These are phyloP conservation scores for Dothidotthia symphoricarpi DNA, from an alignment of 2,329 filamentous ascomycete species.

Conservation along the genomic window DNA sequence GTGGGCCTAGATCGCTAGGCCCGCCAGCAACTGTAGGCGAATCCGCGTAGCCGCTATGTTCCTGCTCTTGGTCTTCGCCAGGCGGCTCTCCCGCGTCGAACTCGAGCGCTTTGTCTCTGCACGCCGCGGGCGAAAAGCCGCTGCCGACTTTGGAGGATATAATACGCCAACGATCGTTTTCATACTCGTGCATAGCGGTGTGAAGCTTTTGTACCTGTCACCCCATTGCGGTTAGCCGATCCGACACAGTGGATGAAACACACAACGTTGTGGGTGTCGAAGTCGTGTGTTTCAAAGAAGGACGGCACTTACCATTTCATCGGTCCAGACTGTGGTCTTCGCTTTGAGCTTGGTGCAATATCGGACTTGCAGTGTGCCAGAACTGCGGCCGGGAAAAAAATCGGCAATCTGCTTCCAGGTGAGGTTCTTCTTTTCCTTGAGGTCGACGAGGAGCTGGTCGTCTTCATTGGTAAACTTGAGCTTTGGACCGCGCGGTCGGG, in stretches of 20 bases:
- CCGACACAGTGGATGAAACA: constrained; percentile 27
- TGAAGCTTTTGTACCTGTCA: constrained; percentile 72
- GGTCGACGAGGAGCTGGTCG: constrained; percentile 79
- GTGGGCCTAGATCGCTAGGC: constrained; percentile 32
- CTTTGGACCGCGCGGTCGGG: constrained; percentile 80
- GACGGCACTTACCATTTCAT: constrained; percentile 72
- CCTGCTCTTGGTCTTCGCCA: constrained; percentile 23
- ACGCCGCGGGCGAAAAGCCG: constrained; percentile 83
- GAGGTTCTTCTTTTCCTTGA: constrained; percentile 92
- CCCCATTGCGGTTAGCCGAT: constrained; percentile 36
- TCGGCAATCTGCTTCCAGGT: constrained; percentile 98
- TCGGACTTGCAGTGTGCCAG: constrained; percentile 85
- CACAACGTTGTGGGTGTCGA: constrained; percentile 41
- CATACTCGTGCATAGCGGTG: constrained; percentile 76
- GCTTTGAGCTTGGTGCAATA: constrained; percentile 95
- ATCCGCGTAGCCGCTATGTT: constrained; percentile 33
- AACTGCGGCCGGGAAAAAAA: constrained; percentile 88
- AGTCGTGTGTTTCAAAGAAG: constrained; percentile 36
- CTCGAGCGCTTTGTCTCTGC: constrained; percentile 74
- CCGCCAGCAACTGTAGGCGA: constrained; percentile 32
- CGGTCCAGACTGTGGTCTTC: constrained; percentile 89
- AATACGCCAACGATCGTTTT: constrained; percentile 90
- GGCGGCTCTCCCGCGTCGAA: constrained; percentile 43
- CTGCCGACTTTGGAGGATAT: constrained; percentile 87
- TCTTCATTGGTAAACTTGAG: constrained; percentile 93